Conservation (phyloP, 2,329 filamentous ascomycete genomes). For the Colletotrichum agaves region DNA sequence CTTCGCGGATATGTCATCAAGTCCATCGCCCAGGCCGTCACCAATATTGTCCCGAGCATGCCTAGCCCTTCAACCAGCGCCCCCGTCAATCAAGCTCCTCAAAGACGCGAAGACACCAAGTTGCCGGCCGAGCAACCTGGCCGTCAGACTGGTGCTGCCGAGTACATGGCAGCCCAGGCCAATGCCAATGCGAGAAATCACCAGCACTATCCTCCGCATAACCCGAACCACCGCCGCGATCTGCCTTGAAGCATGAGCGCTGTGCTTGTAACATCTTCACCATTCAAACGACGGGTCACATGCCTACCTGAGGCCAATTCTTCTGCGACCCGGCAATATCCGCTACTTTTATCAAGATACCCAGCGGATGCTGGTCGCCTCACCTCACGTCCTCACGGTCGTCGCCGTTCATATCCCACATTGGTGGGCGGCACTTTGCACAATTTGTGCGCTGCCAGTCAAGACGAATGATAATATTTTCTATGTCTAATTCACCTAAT, state of each 20-base stretch:
- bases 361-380: conserved; percentile 27
- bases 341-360: conserved; percentile 37
- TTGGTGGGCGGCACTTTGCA: conserved; percentile 19
- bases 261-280: not conserved
- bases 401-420: conserved; percentile 18
- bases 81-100: conserved; percentile 40
- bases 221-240: conserved; percentile 55
- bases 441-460: conserved; percentile 20
- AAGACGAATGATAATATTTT: conserved; percentile 38
- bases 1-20: conserved; percentile 79
- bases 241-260: conserved; percentile 44
- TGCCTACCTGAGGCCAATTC: conserved; percentile 24
- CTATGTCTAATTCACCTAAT: conserved; percentile 34
- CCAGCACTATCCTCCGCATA: conserved; percentile 55
- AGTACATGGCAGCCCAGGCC: conserved; percentile 60
- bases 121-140: conserved; percentile 69
- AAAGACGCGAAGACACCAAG: conserved; percentile 65
- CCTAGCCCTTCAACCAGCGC: conserved; percentile 43
- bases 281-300: not conserved
- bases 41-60: conserved; percentile 69
- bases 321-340: conserved; percentile 29
- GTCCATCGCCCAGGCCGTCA: conserved; percentile 78
- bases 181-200: conserved; percentile 54
- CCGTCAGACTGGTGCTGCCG: conserved; percentile 60
- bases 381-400: conserved; percentile 24